phyloP scores from a whole-genome alignment of 306 rosid species.

The Quercus robur region DNA sequence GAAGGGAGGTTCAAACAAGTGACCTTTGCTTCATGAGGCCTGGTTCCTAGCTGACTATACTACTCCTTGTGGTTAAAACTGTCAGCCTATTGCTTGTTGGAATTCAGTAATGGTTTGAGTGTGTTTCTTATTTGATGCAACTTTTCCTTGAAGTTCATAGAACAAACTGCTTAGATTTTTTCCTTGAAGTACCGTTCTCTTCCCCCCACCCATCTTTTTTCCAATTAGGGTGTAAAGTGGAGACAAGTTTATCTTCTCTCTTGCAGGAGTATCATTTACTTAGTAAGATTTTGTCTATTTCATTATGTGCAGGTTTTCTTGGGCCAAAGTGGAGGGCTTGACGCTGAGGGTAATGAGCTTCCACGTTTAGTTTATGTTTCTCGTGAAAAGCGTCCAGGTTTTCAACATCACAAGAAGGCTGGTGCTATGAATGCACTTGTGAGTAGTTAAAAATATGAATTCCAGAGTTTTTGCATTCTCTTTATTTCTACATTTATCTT shows the following conservation, averaged over 20 bases:
- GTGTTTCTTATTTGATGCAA: not conserved
- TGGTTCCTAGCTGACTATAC: no score
- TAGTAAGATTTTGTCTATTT: conserved; percentile 1
- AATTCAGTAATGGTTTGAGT: not conserved
- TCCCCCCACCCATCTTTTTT: no score
- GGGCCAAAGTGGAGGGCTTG: conserved; percentile 97
- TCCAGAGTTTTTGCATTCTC: conserved; percentile 1
- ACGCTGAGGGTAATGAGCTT: conserved; percentile 90
- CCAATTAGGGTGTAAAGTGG: not conserved
- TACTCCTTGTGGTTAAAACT: not conserved
- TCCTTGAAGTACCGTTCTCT: no score
- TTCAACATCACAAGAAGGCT: conserved; percentile 99
- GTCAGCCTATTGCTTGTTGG: not conserved
- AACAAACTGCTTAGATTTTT: no score
- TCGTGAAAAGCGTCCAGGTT: conserved; percentile 99
- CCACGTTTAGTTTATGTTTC: conserved; percentile 95
- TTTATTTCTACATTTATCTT: not conserved
- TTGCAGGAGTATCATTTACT: conserved; percentile 1
- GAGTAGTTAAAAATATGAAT: conserved; percentile 28
- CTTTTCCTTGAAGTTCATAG: not conserved
- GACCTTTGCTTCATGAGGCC: not conserved
- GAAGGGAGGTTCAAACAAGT: not conserved
- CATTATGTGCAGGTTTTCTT: conserved; percentile 71
- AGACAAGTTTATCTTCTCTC: not conserved
- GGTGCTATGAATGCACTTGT: conserved; percentile 99